Base-by-base conservation (phyloP, 179 eudicot species). In the Amaranthus tricolor region DNA sequence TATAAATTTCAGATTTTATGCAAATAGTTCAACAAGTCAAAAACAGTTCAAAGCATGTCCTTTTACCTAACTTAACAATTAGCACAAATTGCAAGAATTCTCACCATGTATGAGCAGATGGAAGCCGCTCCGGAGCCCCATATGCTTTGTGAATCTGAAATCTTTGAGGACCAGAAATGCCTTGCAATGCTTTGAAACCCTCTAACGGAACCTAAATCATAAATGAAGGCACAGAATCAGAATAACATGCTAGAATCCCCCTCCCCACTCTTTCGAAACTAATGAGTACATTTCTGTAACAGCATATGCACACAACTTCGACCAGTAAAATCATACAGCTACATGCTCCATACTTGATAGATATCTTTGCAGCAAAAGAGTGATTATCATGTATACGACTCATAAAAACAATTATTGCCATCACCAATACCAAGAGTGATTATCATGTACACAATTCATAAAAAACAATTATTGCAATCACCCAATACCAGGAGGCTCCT, bases 71-170 rank as follows among this genome's bases (percentile, higher is more conserved):
- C 19, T 21, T 5, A 50, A 31, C 9, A 65, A 64, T 71, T 2
- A 20, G 53, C n/a, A 69, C 63, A 62, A 73, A 50, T 60, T 76
- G 68, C 52, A 17, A 15, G 13, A 68, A 49, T 64, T 77, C 88
- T 80, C 71, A 93, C 99, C 99, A 95, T 63, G 99, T 95, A 82
- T 95, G 99, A 78, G 99, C 99, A 6, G 99, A 95, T 76, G 99
- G 99, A 69, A 95, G 88, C 73, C 99, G 83, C 90, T 93, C 99
- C 40, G 99, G 99, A 77, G 99, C 96, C 70, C 99, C 99, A 81
- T 95, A 95, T 9, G 99, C 97, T 81, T 95, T 95, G 88, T 95
- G 99, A 76, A 95, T 88, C 83, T 95, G 99, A 74, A 95, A 88
- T 78, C 85, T 92, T 82, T 95, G 99, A 13, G 99, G 99, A 83